Percentiles rank a stretch among this genome's conserved stretches.
Conservation (phyloP, 2,329 filamentous ascomycete genomes). For the Xenoacremonium recifei region DNA sequence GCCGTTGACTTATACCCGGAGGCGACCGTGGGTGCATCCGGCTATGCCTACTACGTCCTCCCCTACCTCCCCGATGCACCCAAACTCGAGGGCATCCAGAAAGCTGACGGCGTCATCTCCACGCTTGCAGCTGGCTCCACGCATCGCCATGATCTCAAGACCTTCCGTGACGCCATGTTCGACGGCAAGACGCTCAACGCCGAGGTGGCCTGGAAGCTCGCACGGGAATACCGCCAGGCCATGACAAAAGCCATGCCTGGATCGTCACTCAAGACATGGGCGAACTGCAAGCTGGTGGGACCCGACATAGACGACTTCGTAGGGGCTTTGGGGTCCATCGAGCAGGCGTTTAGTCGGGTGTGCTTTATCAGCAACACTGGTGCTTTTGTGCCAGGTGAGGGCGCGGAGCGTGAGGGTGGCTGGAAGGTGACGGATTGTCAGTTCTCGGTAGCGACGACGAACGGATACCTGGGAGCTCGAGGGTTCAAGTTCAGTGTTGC, state of each 20-base stretch:
- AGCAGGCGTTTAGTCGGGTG: slow-evolving; percentile 5
- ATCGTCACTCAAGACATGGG: slow-evolving; percentile 6
- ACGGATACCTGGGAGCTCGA: slow-evolving; percentile 7
- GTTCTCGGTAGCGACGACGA: slow-evolving; percentile 10
- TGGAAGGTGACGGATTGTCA: slow-evolving; percentile 11
- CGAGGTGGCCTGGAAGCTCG: slow-evolving; percentile 8
- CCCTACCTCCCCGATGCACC: neutral
- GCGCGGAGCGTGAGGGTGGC: neutral
- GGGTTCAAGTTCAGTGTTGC: slow-evolving; percentile 10
- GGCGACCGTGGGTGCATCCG: slow-evolving; percentile 15
- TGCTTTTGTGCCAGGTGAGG: slow-evolving; percentile 1
- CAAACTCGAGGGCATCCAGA: slow-evolving; percentile 1
- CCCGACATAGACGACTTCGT: slow-evolving; percentile 10
- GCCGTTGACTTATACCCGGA: slow-evolving; percentile 20
- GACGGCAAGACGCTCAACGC: neutral
- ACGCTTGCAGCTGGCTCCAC: slow-evolving; percentile 7
- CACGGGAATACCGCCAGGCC: slow-evolving; percentile 3
- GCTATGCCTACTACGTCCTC: slow-evolving; percentile 13
- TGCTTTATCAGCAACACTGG: slow-evolving; percentile 11
- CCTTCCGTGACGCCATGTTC: slow-evolving; percentile 6
- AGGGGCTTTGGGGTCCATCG: slow-evolving; percentile 4
- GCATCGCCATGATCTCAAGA: slow-evolving; percentile 9
- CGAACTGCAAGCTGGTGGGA: slow-evolving; percentile 6
- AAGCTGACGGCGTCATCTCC: slow-evolving; percentile 8
- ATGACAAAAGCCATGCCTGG: slow-evolving; percentile 6